Evolutionary conservation across 495 filamentous ascomycete species (phyloP), one percentile per base, ranked within the genome.

Genomic region (Jackrogersella minutella): DNA sequence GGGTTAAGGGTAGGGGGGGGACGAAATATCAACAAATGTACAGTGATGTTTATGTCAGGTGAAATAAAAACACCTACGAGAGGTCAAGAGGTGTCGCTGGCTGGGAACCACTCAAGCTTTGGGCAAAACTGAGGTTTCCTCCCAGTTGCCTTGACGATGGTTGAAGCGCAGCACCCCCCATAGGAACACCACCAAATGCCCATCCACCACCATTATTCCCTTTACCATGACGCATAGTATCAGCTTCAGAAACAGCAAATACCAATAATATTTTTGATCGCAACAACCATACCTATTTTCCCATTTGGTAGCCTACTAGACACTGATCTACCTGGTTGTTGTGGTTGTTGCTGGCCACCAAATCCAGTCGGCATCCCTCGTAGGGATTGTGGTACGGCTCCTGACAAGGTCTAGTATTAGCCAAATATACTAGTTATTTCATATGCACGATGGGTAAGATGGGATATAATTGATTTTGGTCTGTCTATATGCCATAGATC

Each of bases 91-190:
- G 86, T 46, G 90, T 88, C 39, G 86, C 80, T 47, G 90, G 85
- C 72, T 95, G 92, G 11, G 90, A 91, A 11, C 86, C 89, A 60
- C 87, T 87, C 68, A 95, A 82, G 71, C 89, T 92, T 75, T 94
- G 91, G 56, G 92, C 92, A 77, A 95, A 96, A 68, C 88, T 93
- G 79, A 76, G 83, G 82, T 79, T 86, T 77, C 80, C 88, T 78
- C 78, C 89, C 77, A 79, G 86, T 87, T 73, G 84, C 56, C 79
- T 71, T 5, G 74, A 71, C 17, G 78, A 66, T 13, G 73, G 78
- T 36, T 78, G 79, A 39, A 79, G 72, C 76, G 69, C 78, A 80
- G 86, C 84, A 68, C 86, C 86, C 46, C 89, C 87, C 82, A 92
- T 88, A 49, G 91, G 88, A 68, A 90, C 78, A 68, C 72, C 73